Evolutionary conservation across 331 rosid genomes (phyloP), one percentile per base, ranked within the genome.

Genomic region (Saraca asoca): DNA sequence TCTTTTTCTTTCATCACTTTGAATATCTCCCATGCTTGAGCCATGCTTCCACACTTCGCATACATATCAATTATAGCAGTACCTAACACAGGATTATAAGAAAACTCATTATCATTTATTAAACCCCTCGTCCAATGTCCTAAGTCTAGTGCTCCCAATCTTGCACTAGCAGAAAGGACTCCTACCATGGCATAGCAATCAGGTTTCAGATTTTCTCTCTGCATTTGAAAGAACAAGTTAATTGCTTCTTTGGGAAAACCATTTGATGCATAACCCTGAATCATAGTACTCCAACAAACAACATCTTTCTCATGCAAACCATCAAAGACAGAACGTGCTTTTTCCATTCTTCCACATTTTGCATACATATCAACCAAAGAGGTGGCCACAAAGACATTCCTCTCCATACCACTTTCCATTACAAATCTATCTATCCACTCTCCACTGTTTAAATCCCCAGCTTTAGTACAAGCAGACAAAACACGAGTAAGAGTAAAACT

Each of bases 271-370:
- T 81, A 88, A 10, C 83, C 85, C 66, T 88, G 86, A 80, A 88
- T 85, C 91, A 88, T 72, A 29, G 82, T 83, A 59, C 92, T 81
- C 95, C 95, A 88, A 68, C 79, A 76, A 66, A 88, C 95, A 37
- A 81, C 59, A 74, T 88, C 95, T 81, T 62, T 88, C 68, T 73
- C 91, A 12, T 9, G 64, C 79, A 85, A 81, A 9, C 71, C 83
- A 64, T 85, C 82, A 55, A 88, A 88, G 14, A 83, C 74, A 7
- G 13, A 0, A 0, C 78, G 75, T 0, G 91, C 95, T 64, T 81
- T 77, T 60, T 81, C 86, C 86, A 88, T 79, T 42, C 76, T 74
- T 3, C 95, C 85, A 18, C 89, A 85, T 70, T 88, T 88, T 0
- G 82, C 60, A 17, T 75, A 85, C 91, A 88, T 70, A 69, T 88